Evolutionary conservation across 2,329 filamentous ascomycete species (phyloP).

Genomic region (Sclerotinia glacialis): DNA sequence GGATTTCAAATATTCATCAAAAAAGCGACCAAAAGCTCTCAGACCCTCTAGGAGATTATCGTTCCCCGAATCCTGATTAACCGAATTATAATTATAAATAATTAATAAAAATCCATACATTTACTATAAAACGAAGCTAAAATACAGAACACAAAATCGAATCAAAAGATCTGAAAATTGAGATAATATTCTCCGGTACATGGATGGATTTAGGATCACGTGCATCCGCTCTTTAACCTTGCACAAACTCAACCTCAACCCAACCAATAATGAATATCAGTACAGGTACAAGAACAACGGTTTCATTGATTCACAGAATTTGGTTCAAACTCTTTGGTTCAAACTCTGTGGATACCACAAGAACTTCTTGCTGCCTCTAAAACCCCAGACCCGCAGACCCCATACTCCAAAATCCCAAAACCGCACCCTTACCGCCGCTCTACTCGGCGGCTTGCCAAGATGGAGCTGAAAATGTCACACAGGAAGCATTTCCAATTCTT

Average conservation of each 20-base stretch:
- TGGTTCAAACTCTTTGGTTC: no score
- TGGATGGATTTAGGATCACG: background rate
- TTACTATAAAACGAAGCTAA: no score
- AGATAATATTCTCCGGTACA: no score
- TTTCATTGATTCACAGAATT: background rate
- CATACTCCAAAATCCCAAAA: background rate
- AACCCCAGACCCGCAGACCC: background rate
- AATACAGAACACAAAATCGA: no score
- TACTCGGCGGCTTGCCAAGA: conserved; percentile 11
- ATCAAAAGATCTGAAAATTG: no score
- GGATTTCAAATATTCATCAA: no score
- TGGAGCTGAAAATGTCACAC: conserved; percentile 18
- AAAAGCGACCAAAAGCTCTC: no score
- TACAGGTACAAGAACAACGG: background rate
- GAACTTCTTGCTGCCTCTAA: background rate
- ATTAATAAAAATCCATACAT: no score
- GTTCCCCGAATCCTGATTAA: no score
- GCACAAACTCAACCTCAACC: background rate
- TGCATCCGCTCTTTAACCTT: background rate
- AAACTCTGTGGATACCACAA: background rate
- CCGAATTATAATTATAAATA: no score
- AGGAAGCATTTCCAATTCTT: background rate
- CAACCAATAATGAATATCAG: background rate
- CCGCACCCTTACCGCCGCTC: background rate
- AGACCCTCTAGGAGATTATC: no score